phyloP scores from a whole-genome alignment of 208 protist genomes.

The Leishmania gerbilli region DNA sequence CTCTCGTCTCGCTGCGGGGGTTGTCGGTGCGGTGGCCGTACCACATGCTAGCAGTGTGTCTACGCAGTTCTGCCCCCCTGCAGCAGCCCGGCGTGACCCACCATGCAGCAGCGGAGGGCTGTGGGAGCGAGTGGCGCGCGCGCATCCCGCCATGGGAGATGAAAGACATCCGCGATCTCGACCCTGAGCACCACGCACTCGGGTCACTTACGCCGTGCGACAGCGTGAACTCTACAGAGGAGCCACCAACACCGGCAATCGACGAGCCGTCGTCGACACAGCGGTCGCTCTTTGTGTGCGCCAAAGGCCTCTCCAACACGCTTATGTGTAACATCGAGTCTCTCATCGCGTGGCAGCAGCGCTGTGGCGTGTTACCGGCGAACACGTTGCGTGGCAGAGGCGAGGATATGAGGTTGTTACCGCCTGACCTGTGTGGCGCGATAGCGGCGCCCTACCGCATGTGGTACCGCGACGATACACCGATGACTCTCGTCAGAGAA shows the following conservation, averaged over 20 bases:
- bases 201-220: neutral
- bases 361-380: neutral
- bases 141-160: neutral
- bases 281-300: neutral
- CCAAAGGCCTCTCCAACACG: constrained; percentile 1
- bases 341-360: neutral
- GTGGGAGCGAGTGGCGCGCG: neutral
- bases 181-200: neutral
- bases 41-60: neutral
- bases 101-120: neutral
- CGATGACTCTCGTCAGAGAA: neutral
- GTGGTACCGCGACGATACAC: constrained; percentile 15
- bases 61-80: neutral
- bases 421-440: neutral
- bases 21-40: neutral
- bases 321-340: constrained; percentile 8
- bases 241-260: neutral
- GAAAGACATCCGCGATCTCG: neutral
- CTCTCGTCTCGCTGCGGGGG: neutral
- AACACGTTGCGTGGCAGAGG: neutral
- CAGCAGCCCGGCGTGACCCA: neutral
- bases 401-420: neutral
- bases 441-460: neutral
- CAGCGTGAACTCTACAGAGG: neutral
- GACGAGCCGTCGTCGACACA: neutral